Conservation (phyloP, 306 rosid species). For the Sechiopsis laciniata region DNA sequence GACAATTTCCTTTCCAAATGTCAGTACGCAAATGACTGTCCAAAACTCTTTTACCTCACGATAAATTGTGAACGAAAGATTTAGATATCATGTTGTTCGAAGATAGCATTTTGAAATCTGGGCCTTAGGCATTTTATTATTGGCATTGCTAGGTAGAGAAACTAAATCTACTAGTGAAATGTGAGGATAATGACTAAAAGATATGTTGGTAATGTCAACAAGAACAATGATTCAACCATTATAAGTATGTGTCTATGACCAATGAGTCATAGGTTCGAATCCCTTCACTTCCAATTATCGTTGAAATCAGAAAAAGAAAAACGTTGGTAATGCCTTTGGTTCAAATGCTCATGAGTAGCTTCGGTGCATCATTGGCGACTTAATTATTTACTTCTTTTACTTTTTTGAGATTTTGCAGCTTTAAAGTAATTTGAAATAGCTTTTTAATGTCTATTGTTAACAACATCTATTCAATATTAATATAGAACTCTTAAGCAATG, state of each 20-base stretch:
- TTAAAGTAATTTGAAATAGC: neutral
- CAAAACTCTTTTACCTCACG: too few relatives aligned
- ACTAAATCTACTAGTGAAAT: neutral
- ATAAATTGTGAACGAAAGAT: too few relatives aligned
- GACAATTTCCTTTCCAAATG: neutral
- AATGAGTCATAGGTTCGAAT: too few relatives aligned
- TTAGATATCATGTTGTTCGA: too few relatives aligned
- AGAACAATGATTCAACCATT: too few relatives aligned
- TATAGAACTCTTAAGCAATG: neutral
- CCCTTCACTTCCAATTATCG: too few relatives aligned
- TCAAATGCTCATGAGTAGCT: neutral
- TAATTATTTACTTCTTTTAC: constrained; percentile 2
- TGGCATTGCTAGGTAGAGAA: neutral
- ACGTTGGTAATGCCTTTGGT: too few relatives aligned
- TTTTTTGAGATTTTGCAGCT: neutral
- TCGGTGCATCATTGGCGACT: neutral
- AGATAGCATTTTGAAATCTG: neutral
- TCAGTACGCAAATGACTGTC: neutral
- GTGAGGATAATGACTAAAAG: neutral
- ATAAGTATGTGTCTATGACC: too few relatives aligned
- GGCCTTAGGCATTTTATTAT: neutral
- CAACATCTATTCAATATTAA: neutral
- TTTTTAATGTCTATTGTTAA: neutral
- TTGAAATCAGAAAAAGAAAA: too few relatives aligned
- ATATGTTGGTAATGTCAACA: too few relatives aligned